phyloP scores from a whole-genome alignment of 768 basidiomycete genomes.

The Amanita pallidorosea region DNA sequence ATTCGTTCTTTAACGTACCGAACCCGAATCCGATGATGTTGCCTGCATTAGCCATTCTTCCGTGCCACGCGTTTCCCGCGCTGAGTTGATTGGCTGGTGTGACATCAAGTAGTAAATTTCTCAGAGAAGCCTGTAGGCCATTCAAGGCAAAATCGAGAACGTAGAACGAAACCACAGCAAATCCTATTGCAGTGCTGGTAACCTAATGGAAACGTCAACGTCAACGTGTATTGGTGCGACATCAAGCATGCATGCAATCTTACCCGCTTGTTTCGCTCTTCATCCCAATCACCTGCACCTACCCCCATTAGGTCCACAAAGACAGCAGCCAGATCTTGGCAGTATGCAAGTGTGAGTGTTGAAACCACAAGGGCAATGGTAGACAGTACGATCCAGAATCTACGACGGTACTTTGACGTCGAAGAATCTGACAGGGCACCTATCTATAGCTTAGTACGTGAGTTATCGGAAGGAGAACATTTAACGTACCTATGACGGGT shows the following conservation, averaged over 20 bases:
- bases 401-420: constrained; percentile 77
- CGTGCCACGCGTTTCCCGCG: constrained; percentile 96
- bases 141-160: constrained; percentile 96
- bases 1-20: constrained; percentile 34
- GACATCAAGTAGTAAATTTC: constrained; percentile 89
- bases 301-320: constrained; percentile 70
- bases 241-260: constrained; percentile 11
- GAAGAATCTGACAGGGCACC: constrained; percentile 96
- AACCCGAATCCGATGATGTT: constrained; percentile 93
- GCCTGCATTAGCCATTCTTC: constrained; percentile 92
- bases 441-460: constrained; percentile 25
- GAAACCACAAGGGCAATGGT: constrained; percentile 72
- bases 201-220: constrained; percentile 32
- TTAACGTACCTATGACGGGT: constrained; percentile 79
- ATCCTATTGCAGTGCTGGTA: constrained; percentile 60
- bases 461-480: constrained; percentile 10
- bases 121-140: constrained; percentile 83
- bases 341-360: constrained; percentile 76
- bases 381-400: constrained; percentile 90
- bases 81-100: constrained; percentile 84
- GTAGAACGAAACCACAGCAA: constrained; percentile 89
- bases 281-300: constrained; percentile 83
- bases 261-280: constrained; percentile 53
- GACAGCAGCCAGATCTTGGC: constrained; percentile 56
- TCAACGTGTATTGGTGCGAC: background rate